Base-by-base conservation (phyloP, 768 basidiomycete species). In the Boletus rubescentipes region DNA sequence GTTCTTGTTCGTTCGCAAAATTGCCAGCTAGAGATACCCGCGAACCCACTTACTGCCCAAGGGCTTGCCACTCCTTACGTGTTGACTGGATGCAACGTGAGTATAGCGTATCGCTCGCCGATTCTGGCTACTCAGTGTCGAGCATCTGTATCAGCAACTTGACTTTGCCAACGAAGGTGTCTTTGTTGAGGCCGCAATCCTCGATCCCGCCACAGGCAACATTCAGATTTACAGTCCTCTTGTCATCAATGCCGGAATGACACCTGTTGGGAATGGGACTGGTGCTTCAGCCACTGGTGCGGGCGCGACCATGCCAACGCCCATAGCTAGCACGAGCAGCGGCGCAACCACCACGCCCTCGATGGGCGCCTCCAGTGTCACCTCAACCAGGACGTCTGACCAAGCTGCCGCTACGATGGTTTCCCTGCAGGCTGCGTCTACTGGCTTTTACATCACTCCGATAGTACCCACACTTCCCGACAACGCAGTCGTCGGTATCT, bases 171-270 rank as follows among this genome's bases (percentile, higher is more conserved):
- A 67, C 20, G 30, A 67, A 46, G 66, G 66, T 0, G 41, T 26
- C 34, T 67, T 67, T 20, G 66, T 68, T 5, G 66, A 67, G 41
- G 66, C 67, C 1, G 67, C 59, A n/a, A 68, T 67, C 31, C 56
- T 68, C 14, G 66, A 68, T 52, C 67, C 67, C 3, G 55, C 64
- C 5, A 68, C 66, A 15, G 67, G 66, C 16, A 40, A 34, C 18
- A 61, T 67, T 21, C 58, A 68, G 29, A 67, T 68, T 12, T 67
- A 67, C 23, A 66, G 4, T 43, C 66, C 66, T 20, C 67, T 67
- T n/a, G 66, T 67, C 18, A 68, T 67, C 49, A 67, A 67, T 47
- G 57, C 61, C 1, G 66, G 66, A n/a, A 67, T 67, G 66, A 46
- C 20, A 8, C 51, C 64, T 23, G 31, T 55, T 18, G 63, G 49